Evolutionary conservation across 1,284 basidiomycete species (phyloP), one percentile per base, ranked within the genome.

Genomic region (Coniferiporia sulphurascens): DNA sequence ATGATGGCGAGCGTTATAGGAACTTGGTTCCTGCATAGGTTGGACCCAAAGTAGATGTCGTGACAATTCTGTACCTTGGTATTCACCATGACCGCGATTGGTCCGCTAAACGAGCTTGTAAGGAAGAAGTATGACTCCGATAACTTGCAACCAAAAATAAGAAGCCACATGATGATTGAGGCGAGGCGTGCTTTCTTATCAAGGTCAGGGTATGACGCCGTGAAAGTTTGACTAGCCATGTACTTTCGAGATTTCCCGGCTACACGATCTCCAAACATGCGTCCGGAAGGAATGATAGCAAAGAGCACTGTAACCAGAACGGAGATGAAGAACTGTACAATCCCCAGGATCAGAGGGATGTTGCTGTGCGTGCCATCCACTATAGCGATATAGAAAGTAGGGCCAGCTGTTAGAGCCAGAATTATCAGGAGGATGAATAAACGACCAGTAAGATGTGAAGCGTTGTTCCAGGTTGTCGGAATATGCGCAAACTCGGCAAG

Each of bases 381-480:
- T 66, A 87, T 78, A 54, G 90, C 89, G 64, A 97, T 89, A 74
- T 96, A 97, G 67, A 97, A 81, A 0, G 94, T 95, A 1, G 95
- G 95, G 34, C 90, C 95, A 59, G 81, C 87, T 1, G 94, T 96
- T 64, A 93, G 79, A 50, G 85, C 93, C 50, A 97, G 84, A 64
- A 93, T 87, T 71, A 95, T 78, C 52, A 94, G 73, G 52, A 98
- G 81, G 80, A 96, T 95, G 55, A 93, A 72, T 58, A 96, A 80
- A 44, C 95, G 88, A 38, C 92, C 91, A 5, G 91, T 91, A 45
- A 98, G 82, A 73, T 98, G 95, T 2, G 92, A 93, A 17, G 94
- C 93, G 71, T 97, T 97, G 74, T 96, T 93, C 95, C 95, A 97
- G 15, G 91, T 95, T 1, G 94, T 95, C n/a, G 95, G 95, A 65